Evolutionary conservation across 2,329 filamentous ascomycete genomes (phyloP), one percentile per base, ranked within the genome.

Genomic region (Coniochaeta sp.): DNA sequence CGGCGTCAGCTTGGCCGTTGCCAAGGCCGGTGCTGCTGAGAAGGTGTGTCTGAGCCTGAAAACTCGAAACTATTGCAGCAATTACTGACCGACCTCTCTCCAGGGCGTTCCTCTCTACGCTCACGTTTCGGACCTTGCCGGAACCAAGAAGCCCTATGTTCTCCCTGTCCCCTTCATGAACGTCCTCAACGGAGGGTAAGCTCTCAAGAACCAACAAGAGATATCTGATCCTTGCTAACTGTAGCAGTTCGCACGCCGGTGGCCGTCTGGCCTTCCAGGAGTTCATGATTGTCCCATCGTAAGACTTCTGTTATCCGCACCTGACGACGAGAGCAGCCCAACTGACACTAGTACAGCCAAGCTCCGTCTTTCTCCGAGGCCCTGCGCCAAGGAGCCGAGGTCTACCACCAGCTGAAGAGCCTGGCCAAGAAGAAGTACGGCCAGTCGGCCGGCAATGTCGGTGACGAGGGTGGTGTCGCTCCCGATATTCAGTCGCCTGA

Each of bases 381-480:
- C 74, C 88, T 99, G 81, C 93, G 93, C 77, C 91, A 96, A 81
- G 95, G 95, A 77, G 81, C 93, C 71, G 95, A 99, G 81, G 92
- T 97, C 72, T 99, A 99, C 89, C 93, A 98, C 80, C 89, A 90
- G 80, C 90, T 99, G 72, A 99, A 99, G 89, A 72, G 84, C 71
- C 87, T 98, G 64, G 93, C 95, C 77, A 98, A 98, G 90, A 95
- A 97, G 90, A 95, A 91, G 86, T 99, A 99, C 78, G 95, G 95
- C 75, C 93, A 96, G 81, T 97, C 95, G 66, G 95, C 95, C 67
- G 95, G 93, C 77, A 99, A 99, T 77, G 95, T 99, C 68, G 95
- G 95, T 80, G 95, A 99, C 76, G 95, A 99, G 88, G 95, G 95
- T 85, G 95, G 95, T 89, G 95, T 99, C 74, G 95, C 95, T 70